phyloP scores from a whole-genome alignment of 1,284 basidiomycete genomes.

The Calocybe gambosa region DNA sequence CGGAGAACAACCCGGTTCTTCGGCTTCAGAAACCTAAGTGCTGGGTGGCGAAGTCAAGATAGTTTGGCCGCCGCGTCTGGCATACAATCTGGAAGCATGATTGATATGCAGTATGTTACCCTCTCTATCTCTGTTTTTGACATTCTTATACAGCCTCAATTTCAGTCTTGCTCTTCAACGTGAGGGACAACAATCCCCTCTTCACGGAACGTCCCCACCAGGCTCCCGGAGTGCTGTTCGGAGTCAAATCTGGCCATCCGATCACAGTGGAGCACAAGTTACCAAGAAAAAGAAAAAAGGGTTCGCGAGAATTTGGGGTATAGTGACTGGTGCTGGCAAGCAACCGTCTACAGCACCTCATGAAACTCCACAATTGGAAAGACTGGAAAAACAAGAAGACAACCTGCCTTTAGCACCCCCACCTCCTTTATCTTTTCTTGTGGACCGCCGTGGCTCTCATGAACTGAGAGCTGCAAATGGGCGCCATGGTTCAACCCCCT shows the following conservation, averaged over 20 bases:
- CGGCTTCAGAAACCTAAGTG: slow-evolving; percentile 71
- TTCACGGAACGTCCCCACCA: slow-evolving; percentile 33
- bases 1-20: slow-evolving; percentile 70
- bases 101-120: slow-evolving; percentile 85
- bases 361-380: slow-evolving; percentile 32
- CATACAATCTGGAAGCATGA: slow-evolving; percentile 72
- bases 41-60: slow-evolving; percentile 71
- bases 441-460: slow-evolving; percentile 55
- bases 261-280: slow-evolving; percentile 28
- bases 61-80: slow-evolving; percentile 68
- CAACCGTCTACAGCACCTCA: slow-evolving; percentile 25
- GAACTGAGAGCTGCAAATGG: slow-evolving; percentile 34
- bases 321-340: slow-evolving; percentile 60
- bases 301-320: slow-evolving; percentile 77
- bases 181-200: slow-evolving; percentile 38
- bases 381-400: slow-evolving; percentile 41
- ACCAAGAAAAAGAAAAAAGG: slow-evolving; percentile 74
- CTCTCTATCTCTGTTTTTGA: slow-evolving; percentile 1
- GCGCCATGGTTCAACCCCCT: slow-evolving; percentile 64
- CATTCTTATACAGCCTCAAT: slow-evolving; percentile 10
- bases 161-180: slow-evolving; percentile 68
- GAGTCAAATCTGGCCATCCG: slow-evolving; percentile 51
- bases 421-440: slow-evolving; percentile 79
- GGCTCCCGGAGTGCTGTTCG: slow-evolving; percentile 43
- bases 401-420: slow-evolving; percentile 76